A percentile compares a stretch with the other conserved stretches of the same genome.
Evolutionary conservation across 192 early-diverging fungal genomes (phyloP).

Genomic region (Linnemannia exigua): DNA sequence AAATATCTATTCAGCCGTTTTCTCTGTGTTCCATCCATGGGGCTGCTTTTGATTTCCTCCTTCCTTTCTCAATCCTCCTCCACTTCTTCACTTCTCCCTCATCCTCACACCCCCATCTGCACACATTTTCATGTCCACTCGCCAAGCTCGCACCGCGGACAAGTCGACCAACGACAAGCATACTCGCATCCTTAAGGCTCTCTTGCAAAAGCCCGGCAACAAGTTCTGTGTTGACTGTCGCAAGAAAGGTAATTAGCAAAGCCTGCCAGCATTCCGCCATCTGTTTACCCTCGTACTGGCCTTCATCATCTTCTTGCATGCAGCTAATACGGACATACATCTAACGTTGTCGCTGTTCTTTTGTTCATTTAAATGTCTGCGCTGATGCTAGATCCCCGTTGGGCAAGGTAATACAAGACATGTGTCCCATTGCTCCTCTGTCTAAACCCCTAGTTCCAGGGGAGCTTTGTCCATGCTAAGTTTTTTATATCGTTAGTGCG

Average conservation of each 20-base stretch:
- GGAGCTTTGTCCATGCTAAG: background rate
- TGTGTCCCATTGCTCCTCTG: background rate
- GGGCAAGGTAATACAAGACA: slow-evolving; percentile 42
- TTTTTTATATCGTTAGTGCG: background rate
- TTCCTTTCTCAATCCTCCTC: background rate
- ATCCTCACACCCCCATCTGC: background rate
- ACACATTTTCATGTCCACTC: slow-evolving; percentile 67
- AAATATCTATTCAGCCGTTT: background rate
- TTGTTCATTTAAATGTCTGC: background rate
- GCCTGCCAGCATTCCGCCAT: background rate
- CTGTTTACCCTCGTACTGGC: background rate
- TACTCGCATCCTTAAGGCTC: slow-evolving; percentile 75
- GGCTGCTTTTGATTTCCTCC: background rate
- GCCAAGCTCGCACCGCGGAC: slow-evolving; percentile 74
- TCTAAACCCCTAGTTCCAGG: background rate
- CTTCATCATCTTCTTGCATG: slow-evolving; percentile 1
- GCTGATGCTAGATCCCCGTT: slow-evolving; percentile 38
- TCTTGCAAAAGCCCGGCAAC: slow-evolving; percentile 79
- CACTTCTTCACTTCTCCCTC: background rate
- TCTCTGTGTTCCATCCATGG: background rate
- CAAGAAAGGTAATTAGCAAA: slow-evolving; percentile 71
- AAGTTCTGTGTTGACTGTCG: slow-evolving; percentile 86
- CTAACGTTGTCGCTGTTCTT: background rate
- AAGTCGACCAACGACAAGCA: slow-evolving; percentile 82
- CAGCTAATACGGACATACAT: background rate